These are phyloP conservation scores for Russula earlei DNA, from an alignment of 768 basidiomycete genomes.

Conservation along the genomic window DNA sequence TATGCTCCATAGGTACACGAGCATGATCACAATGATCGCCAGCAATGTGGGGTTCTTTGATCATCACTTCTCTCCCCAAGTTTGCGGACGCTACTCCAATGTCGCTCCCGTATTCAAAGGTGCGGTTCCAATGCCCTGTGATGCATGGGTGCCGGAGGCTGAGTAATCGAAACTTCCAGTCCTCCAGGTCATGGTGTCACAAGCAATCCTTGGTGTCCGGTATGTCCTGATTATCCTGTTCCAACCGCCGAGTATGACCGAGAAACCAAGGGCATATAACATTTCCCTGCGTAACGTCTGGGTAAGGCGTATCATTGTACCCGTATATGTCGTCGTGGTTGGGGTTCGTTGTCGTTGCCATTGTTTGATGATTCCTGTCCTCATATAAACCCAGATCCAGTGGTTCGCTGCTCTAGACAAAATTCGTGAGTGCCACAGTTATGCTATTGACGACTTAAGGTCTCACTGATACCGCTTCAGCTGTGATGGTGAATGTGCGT, in stretches of 20 bases:
- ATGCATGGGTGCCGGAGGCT: neutral
- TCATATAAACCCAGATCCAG: conserved; percentile 33
- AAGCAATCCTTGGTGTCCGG: conserved; percentile 56
- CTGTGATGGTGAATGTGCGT: conserved; percentile 3
- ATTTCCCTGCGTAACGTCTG: conserved; percentile 38
- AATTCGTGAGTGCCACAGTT: conserved; percentile 32
- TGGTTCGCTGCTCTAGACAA: conserved; percentile 46
- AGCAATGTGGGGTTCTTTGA: conserved; percentile 55
- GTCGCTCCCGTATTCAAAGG: conserved; percentile 55
- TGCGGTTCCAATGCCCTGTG: conserved; percentile 20
- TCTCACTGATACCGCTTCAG: conserved; percentile 9
- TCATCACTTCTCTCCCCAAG: conserved; percentile 34
- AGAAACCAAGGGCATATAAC: conserved; percentile 41
- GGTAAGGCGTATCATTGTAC: conserved; percentile 33
- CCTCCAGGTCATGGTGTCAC: conserved; percentile 53
- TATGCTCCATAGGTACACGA: conserved; percentile 30
- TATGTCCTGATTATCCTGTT: conserved; percentile 21
- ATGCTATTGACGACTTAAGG: neutral
- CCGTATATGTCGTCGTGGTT: conserved; percentile 34
- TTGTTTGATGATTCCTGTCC: conserved; percentile 16
- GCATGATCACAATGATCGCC: conserved; percentile 38
- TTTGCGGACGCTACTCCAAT: conserved; percentile 42
- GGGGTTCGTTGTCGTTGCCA: conserved; percentile 30
- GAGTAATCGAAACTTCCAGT: conserved; percentile 28
- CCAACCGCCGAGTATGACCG: neutral